Evolutionary conservation across 2,329 filamentous ascomycete genomes (phyloP), one percentile per base, ranked within the genome.

Genomic region (Ramichloridium luteum): DNA sequence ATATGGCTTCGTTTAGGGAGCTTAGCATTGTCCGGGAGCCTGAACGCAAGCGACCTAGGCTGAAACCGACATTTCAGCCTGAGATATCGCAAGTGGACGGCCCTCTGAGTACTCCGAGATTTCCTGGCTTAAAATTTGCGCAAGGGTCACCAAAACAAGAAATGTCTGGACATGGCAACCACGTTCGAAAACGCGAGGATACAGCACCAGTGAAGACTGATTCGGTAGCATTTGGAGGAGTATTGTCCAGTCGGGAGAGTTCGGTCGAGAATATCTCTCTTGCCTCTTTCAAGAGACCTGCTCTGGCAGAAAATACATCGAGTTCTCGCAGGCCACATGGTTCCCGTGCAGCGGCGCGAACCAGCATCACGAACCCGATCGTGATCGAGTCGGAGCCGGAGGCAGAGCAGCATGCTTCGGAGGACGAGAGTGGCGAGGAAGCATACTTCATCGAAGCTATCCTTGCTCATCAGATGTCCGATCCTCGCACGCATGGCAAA

Each of bases 391-490:
- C 10, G 28, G 23, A 9, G 16, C 17, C 9, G 34, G 33, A 35
- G 6, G 27, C 23, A 11, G 28, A 34, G 6, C 31, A 39, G 13
- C 35, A 38, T 9, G 32, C 36, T 11, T 16, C 25, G 13, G 18
- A 25, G 4, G 34, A 38, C 4, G 32, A 31, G 15, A 26, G 37
- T 6, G 40, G 40, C 1, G 45, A 48, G 3, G 44, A 35, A 13
- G 46, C 48, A 25, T 53, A 37, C 27, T 32, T 45, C 12, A 44
- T 54, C 16, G 51, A 54, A 27, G 38, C 34, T 12, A 52, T 55
- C 22, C 34, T 51, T 2, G 41, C 34, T 6, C 51, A 55, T 33
- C 40, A 41, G 12, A 29, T 48, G 27, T 49, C 45, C 3, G 51
- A 55, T 29, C 49, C 51, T 4, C 35, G 33, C 9, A 50, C 46